These are phyloP conservation scores for Chaetomiaceae sp. DNA, from an alignment of 2,329 filamentous ascomycete species.

Conservation along the genomic window DNA sequence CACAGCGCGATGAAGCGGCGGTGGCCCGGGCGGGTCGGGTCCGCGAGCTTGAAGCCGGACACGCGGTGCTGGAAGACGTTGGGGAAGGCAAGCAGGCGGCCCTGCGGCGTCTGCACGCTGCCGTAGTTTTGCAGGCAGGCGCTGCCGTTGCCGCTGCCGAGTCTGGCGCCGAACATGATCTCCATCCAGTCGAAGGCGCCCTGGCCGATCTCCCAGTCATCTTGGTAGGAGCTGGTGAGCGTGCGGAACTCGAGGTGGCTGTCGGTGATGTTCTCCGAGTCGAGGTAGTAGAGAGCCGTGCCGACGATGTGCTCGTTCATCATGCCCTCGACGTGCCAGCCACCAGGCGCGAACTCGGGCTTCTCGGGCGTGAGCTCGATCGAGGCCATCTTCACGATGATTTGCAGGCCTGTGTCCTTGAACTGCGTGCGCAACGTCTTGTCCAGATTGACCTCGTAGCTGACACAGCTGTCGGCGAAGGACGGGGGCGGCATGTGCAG, in stretches of 20 bases:
- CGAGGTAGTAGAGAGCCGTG: conserved; percentile 50
- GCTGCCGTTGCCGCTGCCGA: neutral
- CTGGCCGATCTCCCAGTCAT: conserved; percentile 11
- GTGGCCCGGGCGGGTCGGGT: conserved; percentile 48
- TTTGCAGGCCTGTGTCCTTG: conserved; percentile 45
- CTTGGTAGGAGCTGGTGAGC: conserved; percentile 19
- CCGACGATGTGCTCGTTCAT: conserved; percentile 53
- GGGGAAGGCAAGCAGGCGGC: conserved; percentile 42
- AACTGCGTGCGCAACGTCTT: conserved; percentile 23
- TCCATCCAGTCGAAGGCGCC: conserved; percentile 16
- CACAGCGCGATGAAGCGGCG: conserved; percentile 53
- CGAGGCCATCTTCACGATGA: conserved; percentile 59
- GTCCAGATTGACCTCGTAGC: conserved; percentile 11
- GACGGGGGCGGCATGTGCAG: conserved; percentile 11
- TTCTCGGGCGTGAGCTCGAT: conserved; percentile 54
- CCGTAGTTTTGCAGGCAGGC: conserved; percentile 39
- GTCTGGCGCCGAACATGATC: conserved; percentile 17
- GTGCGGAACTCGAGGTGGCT: conserved; percentile 41
- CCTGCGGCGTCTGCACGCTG: conserved; percentile 35
- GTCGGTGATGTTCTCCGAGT: conserved; percentile 46
- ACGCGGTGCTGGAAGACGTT: conserved; percentile 45
- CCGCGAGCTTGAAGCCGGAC: conserved; percentile 43
- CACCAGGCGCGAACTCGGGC: conserved; percentile 42
- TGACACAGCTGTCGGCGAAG: conserved; percentile 12
- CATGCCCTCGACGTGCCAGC: conserved; percentile 47